phyloP scores from a whole-genome alignment of 768 basidiomycete genomes.

The Cystobasidium ongulense region DNA sequence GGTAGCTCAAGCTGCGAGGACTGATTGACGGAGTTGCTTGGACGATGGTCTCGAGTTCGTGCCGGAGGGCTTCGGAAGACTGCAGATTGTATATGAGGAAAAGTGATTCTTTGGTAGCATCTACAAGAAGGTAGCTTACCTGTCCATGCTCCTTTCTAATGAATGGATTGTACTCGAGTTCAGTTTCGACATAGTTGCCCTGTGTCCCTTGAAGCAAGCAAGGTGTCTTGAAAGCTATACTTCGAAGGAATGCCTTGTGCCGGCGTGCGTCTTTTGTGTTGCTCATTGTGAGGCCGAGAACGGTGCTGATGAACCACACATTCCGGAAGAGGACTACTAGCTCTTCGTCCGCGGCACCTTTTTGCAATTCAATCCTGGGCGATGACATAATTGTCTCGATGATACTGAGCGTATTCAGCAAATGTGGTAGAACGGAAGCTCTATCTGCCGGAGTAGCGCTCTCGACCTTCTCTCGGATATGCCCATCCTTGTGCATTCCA shows the following conservation, averaged over 20 bases:
- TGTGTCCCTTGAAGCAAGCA: constrained; percentile 71
- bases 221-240: constrained; percentile 80
- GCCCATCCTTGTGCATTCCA: background rate
- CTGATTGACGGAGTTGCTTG: constrained; percentile 62
- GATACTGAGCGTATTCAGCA: constrained; percentile 78
- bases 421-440: constrained; percentile 48
- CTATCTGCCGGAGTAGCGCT: constrained; percentile 32
- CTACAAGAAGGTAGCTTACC: constrained; percentile 36
- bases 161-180: constrained; percentile 85
- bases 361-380: constrained; percentile 57
- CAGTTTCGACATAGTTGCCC: constrained; percentile 71
- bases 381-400: constrained; percentile 79
- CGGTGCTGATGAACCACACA: constrained; percentile 84
- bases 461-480: background rate
- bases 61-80: constrained; percentile 65
- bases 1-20: constrained; percentile 64
- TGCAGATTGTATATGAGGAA: too few relatives aligned
- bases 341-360: constrained; percentile 52
- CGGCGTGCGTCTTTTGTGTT: constrained; percentile 51
- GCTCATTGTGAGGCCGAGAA: constrained; percentile 64
- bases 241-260: constrained; percentile 64
- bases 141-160: constrained; percentile 57
- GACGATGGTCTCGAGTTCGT: constrained; percentile 54
- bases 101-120: too few relatives aligned
- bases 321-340: constrained; percentile 74